phyloP scores from a whole-genome alignment of 2,329 filamentous ascomycete genomes.

The Penicillium verrucosum region DNA sequence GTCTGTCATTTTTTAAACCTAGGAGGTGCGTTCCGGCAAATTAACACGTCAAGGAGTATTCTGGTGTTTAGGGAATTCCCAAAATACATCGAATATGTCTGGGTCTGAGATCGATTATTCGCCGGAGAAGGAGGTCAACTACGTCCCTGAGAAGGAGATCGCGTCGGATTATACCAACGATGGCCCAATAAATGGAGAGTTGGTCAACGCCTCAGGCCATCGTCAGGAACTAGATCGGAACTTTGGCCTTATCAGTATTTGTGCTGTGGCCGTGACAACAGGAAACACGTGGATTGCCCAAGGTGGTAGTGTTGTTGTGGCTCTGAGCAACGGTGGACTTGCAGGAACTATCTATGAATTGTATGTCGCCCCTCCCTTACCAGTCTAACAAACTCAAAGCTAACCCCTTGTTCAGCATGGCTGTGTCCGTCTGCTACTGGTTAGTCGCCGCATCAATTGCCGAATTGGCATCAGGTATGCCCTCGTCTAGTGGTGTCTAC shows the following conservation, averaged over 20 bases:
- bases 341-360: slow-evolving; percentile 63
- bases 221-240: slow-evolving; percentile 62
- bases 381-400: background rate
- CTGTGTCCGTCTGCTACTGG: slow-evolving; percentile 54
- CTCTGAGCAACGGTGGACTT: slow-evolving; percentile 60
- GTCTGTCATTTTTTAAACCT: background rate
- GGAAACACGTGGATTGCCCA: slow-evolving; percentile 65
- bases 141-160: slow-evolving; percentile 27
- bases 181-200: slow-evolving; percentile 28
- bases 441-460: slow-evolving; percentile 58
- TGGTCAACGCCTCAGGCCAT: slow-evolving; percentile 64
- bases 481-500: slow-evolving; percentile 60
- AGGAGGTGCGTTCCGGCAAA: background rate
- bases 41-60: background rate
- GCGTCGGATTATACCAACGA: slow-evolving; percentile 23
- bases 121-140: background rate
- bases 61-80: background rate
- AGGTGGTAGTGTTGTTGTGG: slow-evolving; percentile 57
- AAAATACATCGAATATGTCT: background rate
- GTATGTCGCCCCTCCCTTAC: slow-evolving; percentile 21
- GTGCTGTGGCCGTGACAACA: slow-evolving; percentile 59
- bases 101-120: background rate
- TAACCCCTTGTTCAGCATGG: slow-evolving; percentile 34
- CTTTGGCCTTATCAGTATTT: slow-evolving; percentile 59
- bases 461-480: slow-evolving; percentile 60